A percentile compares a stretch with the other conserved stretches of the same genome.
phyloP scores from a whole-genome alignment of 2,329 filamentous ascomycete genomes.

The Talaromyces verruculosus region DNA sequence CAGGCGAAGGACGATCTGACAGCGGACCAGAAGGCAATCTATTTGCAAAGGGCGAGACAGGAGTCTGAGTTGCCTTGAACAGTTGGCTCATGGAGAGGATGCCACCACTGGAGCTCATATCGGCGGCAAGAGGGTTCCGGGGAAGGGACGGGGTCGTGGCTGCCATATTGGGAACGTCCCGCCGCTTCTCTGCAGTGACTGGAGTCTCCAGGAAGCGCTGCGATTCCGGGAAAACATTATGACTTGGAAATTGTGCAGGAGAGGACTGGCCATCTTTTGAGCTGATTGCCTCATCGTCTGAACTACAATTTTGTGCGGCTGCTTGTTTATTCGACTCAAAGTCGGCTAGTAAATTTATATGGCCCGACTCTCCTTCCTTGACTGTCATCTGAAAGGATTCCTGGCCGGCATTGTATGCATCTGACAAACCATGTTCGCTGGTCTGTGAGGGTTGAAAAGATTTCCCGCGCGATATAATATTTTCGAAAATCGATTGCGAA shows the following conservation, averaged over 20 bases:
- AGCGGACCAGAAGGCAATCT: conserved; percentile 37
- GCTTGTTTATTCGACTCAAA: conserved; percentile 32
- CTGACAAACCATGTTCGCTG: background rate
- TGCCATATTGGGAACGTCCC: conserved; percentile 28
- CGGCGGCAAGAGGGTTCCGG: conserved; percentile 44
- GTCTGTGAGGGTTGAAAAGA: conserved; percentile 29
- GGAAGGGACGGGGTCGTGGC: conserved; percentile 42
- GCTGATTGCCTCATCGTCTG: conserved; percentile 50
- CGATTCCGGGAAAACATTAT: conserved; percentile 50
- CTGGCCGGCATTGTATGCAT: conserved; percentile 25
- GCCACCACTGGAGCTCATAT: conserved; percentile 38
- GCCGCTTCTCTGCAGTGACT: conserved; percentile 38
- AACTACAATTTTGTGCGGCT: conserved; percentile 23
- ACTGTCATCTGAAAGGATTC: conserved; percentile 37
- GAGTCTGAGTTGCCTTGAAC: conserved; percentile 50
- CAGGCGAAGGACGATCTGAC: conserved; percentile 52
- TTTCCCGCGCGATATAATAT: conserved; percentile 39
- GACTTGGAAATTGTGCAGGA: conserved; percentile 38
- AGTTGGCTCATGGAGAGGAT: conserved; percentile 51
- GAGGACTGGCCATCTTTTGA: conserved; percentile 39
- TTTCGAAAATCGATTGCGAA: conserved; percentile 47
- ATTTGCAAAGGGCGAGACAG: conserved; percentile 47
- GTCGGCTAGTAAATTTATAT: conserved; percentile 45
- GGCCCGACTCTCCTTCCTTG: conserved; percentile 43
- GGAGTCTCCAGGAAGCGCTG: conserved; percentile 47